Evolutionary conservation across 768 basidiomycete genomes (phyloP), one percentile per base, ranked within the genome.

Genomic region (Amanita jacksonii): DNA sequence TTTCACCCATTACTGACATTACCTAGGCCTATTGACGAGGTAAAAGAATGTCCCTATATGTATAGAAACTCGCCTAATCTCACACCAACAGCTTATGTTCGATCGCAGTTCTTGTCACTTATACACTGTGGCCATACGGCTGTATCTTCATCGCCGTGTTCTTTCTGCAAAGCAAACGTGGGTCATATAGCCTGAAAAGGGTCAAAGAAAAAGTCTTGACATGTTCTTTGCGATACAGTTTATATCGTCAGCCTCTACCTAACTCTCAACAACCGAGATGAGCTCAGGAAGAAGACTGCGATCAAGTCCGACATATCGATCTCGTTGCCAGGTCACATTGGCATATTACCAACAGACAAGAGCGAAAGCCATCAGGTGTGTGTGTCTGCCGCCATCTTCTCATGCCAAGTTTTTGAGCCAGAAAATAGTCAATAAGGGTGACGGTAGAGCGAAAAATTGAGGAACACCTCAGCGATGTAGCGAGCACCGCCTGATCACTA

Each of bases 91-190:
- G 54, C 57, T 55, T 54, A 7, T 68, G 49, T 52, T 64, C 55
- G 43, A 55, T 33, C 15, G 54, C 54, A 5, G 61, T 57, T 43
- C 58, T 62, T 20, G 51, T 58, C 44, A 67, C 59, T 4, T 69
- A 66, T 49, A 53, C 59, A 3, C 50, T 63, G 10, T 70, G 73
- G 69, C 74, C 71, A 4, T 44, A 57, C 8, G 63, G 67, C 23
- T 68, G 67, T 50, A 60, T 66, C n/a, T 71, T 68, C 55, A 59
- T 70, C 43, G 68, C 57, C 3, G 62, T 74, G 38, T 72, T 70
- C 49, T 64, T 73, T 46, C 60, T 58, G 33, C 59, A 73, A 10
- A 67, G 67, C 52, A 73, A 73, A 54, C 43, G 72, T 72, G 25
- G 52, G 64, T 49, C 18, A 22, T n/a, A n/a, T n/a, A n/a, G 31